Evolutionary conservation across 1,139 yeast species (phyloP).

Genomic region (Hyphopichia buzzinii): DNA sequence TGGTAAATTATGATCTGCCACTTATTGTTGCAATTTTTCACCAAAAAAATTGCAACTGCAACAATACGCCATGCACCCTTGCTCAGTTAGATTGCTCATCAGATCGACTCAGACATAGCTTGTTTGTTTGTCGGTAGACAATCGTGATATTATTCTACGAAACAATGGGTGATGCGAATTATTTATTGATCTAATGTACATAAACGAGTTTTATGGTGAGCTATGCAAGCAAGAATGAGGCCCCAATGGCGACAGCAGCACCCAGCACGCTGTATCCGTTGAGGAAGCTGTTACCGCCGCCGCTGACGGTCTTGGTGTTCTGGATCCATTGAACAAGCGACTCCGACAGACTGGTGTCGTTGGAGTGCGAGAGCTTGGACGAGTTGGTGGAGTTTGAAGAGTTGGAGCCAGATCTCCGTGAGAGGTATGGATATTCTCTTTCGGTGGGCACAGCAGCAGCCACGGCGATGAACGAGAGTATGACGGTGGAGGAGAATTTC

Average conservation of each 20-base stretch:
- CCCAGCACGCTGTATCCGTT: not conserved
- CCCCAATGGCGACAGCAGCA: not conserved
- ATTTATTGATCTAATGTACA: not conserved
- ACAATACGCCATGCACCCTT: too few species aligned
- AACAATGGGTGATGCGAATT: too few species aligned
- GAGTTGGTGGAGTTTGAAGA: not conserved
- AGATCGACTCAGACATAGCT: too few species aligned
- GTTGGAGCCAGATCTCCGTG: not conserved
- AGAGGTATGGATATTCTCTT: not conserved
- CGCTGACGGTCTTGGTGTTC: not conserved
- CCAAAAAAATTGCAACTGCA: too few species aligned
- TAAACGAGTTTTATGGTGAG: not conserved
- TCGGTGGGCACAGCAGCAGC: too few species aligned
- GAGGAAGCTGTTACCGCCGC: not conserved
- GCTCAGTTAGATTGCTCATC: too few species aligned
- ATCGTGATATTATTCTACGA: too few species aligned
- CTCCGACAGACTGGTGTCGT: not conserved
- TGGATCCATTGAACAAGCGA: not conserved
- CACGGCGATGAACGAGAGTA: too few species aligned
- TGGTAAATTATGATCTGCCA: too few species aligned
- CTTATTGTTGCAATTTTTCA: too few species aligned
- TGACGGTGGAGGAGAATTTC: not conserved
- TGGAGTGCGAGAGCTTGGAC: not conserved
- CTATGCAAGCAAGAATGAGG: conserved; percentile 2
- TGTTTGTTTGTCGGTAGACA: too few species aligned